Conservation (phyloP, 2,329 filamentous ascomycete genomes). For the Metarhizium album region DNA sequence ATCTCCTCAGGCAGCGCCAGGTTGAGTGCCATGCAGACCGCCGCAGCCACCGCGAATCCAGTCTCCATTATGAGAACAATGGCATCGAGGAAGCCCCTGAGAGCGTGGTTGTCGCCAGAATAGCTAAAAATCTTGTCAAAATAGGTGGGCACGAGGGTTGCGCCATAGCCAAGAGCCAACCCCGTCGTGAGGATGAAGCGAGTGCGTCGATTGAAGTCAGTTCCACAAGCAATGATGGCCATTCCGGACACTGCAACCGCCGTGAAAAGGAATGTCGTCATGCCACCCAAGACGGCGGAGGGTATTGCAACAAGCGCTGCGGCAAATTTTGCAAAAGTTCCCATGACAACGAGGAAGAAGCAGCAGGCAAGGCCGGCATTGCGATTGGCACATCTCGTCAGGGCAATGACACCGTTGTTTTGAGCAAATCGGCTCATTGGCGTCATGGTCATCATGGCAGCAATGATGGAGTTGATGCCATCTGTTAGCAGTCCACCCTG, state of each 20-base stretch:
- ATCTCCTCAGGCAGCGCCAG: slow-evolving; percentile 61
- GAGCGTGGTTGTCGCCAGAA: slow-evolving; percentile 51
- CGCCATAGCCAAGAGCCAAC: slow-evolving; percentile 61
- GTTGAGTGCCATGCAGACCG: slow-evolving; percentile 65
- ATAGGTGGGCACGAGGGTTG: slow-evolving; percentile 56
- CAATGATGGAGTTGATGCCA: slow-evolving; percentile 63
- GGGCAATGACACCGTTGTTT: slow-evolving; percentile 75
- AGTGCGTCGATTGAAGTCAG: slow-evolving; percentile 67
- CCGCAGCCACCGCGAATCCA: slow-evolving; percentile 63
- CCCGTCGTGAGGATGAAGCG: slow-evolving; percentile 72
- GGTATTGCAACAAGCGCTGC: slow-evolving; percentile 56
- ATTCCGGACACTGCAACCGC: slow-evolving; percentile 70
- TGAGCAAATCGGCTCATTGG: slow-evolving; percentile 75
- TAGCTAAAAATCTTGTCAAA: slow-evolving; percentile 66
- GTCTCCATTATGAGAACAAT: slow-evolving; percentile 64
- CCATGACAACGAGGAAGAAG: slow-evolving; percentile 69
- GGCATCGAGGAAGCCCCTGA: slow-evolving; percentile 66
- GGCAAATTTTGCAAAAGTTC: slow-evolving; percentile 74
- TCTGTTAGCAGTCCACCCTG: slow-evolving; percentile 73
- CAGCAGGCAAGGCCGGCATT: slow-evolving; percentile 70
- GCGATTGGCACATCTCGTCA: slow-evolving; percentile 72
- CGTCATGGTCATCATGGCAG: slow-evolving; percentile 67
- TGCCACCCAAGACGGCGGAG: slow-evolving; percentile 51
- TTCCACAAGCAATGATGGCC: slow-evolving; percentile 58
- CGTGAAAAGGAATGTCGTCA: slow-evolving; percentile 42